A percentile compares a stretch with the other conserved stretches of the same genome.
phyloP scores from a whole-genome alignment of 2,329 filamentous ascomycete species.

The Rhynchosporium agropyri region DNA sequence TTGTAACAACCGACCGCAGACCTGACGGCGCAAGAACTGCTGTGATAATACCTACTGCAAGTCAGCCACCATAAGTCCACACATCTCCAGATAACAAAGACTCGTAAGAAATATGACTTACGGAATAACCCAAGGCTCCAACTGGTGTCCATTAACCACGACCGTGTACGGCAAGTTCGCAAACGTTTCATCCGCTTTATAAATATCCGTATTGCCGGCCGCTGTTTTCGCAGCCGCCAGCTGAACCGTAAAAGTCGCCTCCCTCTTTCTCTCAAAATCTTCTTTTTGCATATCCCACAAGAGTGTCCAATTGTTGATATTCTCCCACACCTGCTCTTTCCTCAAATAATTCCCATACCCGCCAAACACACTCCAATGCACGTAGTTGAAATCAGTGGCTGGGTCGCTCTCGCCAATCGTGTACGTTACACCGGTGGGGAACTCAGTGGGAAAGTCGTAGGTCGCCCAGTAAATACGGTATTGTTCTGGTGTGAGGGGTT shows the following conservation, averaged over 20 bases:
- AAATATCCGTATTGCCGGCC: conserved; percentile 62
- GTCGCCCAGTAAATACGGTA: conserved; percentile 63
- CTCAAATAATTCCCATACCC: conserved; percentile 54
- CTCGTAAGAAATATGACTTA: conserved; percentile 40
- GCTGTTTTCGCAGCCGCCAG: conserved; percentile 65
- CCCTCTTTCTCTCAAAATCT: conserved; percentile 47
- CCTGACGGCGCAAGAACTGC: conserved; percentile 61
- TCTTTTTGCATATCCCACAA: conserved; percentile 51
- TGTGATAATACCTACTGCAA: conserved; percentile 53
- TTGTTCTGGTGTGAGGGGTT: conserved; percentile 55
- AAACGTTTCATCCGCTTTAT: conserved; percentile 55
- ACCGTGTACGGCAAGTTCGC: conserved; percentile 56
- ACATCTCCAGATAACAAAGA: background rate
- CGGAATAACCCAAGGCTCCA: conserved; percentile 60
- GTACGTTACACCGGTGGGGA: conserved; percentile 60
- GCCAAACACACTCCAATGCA: conserved; percentile 67
- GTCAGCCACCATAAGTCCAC: conserved; percentile 16
- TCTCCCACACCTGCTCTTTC: conserved; percentile 48
- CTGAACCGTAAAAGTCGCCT: conserved; percentile 63
- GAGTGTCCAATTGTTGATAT: conserved; percentile 63
- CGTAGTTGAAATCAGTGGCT: conserved; percentile 59
- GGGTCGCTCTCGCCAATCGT: conserved; percentile 56
- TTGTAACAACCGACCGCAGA: conserved; percentile 65
- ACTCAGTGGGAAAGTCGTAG: conserved; percentile 62
- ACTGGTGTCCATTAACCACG: conserved; percentile 49